Evolutionary conservation across 768 basidiomycete species (phyloP).

Genomic region (Hygrophorus pudorinus): DNA sequence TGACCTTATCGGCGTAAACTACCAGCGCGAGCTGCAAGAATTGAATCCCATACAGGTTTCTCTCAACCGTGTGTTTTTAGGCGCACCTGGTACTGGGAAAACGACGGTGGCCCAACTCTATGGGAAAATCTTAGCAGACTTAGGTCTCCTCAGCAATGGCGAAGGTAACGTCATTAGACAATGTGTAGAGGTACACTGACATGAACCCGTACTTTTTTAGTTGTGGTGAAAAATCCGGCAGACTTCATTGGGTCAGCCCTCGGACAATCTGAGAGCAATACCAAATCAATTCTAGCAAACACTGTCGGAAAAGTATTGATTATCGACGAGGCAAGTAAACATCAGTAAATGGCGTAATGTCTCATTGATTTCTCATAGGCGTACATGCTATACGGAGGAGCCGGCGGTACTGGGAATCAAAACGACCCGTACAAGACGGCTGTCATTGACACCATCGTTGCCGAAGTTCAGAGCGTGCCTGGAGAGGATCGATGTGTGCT

Average conservation of each 20-base stretch:
- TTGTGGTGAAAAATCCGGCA: constrained; percentile 56
- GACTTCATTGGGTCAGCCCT: constrained; percentile 55
- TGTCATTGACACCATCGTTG: constrained; percentile 68
- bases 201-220: constrained; percentile 20
- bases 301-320: constrained; percentile 58
- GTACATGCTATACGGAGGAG: constrained; percentile 53
- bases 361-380: too few species aligned
- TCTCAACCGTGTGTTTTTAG: constrained; percentile 57
- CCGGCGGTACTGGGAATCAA: constrained; percentile 16
- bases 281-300: constrained; percentile 49
- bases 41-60: constrained; percentile 41
- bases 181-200: background rate
- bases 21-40: constrained; percentile 49
- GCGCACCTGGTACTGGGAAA: constrained; percentile 64
- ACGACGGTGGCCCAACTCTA: constrained; percentile 62
- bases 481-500: constrained; percentile 66
- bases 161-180: constrained; percentile 36
- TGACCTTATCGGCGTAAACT: constrained; percentile 40
- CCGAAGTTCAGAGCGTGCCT: constrained; percentile 58
- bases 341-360: too few species aligned
- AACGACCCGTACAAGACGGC: constrained; percentile 51
- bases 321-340: constrained; percentile 55
- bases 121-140: constrained; percentile 49
- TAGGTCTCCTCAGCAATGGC: constrained; percentile 59
- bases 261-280: constrained; percentile 54